phyloP scores from a whole-genome alignment of 2,329 filamentous ascomycete species.

The Xylaria arbuscula region DNA sequence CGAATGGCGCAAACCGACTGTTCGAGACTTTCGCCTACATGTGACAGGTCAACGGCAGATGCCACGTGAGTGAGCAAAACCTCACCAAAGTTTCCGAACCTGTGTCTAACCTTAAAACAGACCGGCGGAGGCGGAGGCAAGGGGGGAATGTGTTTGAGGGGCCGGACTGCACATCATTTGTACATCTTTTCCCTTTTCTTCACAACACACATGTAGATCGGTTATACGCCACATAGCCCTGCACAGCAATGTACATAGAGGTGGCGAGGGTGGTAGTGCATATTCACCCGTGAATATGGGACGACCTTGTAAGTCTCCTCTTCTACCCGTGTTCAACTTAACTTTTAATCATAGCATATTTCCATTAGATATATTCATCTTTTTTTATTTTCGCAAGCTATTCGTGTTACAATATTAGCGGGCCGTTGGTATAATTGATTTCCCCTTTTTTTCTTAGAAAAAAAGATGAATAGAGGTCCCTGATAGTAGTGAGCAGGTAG shows the following conservation, averaged over 20 bases:
- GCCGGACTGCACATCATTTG: constrained; percentile 27
- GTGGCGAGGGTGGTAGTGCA: neutral
- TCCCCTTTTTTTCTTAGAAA: no score
- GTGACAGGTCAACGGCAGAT: constrained; percentile 23
- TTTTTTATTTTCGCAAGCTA: no score
- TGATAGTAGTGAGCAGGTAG: no score
- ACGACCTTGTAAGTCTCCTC: neutral
- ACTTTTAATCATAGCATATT: neutral
- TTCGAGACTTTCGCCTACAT: constrained; percentile 19
- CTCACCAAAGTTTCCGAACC: constrained; percentile 1
- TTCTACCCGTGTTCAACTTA: neutral
- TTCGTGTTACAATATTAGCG: no score
- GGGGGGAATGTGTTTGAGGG: constrained; percentile 6
- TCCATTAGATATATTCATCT: no score
- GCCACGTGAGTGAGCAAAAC: constrained; percentile 27
- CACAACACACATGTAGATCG: neutral
- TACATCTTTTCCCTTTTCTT: constrained; percentile 10
- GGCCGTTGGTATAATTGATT: no score
- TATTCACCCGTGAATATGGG: neutral
- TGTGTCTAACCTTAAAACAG: constrained; percentile 32
- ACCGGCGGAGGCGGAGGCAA: constrained; percentile 24
- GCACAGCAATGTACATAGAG: no score
- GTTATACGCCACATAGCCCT: neutral
- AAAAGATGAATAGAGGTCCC: no score
- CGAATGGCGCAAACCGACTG: constrained; percentile 8